phyloP scores from a whole-genome alignment of 176 grass and related monocot genomes.

The Saccharum officinarum region DNA sequence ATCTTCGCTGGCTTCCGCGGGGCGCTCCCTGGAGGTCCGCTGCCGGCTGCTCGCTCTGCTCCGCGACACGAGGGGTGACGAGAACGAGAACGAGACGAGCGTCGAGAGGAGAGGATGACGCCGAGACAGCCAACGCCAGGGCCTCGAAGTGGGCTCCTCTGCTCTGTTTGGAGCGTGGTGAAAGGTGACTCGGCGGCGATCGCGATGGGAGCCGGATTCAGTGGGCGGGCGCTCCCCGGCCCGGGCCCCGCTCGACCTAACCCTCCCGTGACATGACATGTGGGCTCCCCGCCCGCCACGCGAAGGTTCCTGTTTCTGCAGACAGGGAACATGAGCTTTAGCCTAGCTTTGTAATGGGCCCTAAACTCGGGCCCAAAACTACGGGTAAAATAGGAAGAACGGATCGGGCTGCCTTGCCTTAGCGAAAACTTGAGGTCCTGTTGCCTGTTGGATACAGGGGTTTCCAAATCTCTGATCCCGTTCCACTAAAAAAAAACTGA shows the following conservation, averaged over 20 bases:
- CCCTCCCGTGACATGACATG: conserved; percentile 8
- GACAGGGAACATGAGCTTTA: neutral
- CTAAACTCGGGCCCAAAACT: neutral
- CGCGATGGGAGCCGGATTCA: too few relatives aligned
- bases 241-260: conserved; percentile 6
- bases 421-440: neutral
- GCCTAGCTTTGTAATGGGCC: neutral
- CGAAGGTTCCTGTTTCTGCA: neutral
- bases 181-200: neutral
- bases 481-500: too few relatives aligned
- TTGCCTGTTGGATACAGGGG: too few relatives aligned
- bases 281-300: neutral
- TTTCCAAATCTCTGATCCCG: too few relatives aligned
- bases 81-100: neutral
- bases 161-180: neutral
- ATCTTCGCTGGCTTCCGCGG: conserved; percentile 26
- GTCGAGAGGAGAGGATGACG: neutral
- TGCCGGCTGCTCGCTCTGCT: neutral
- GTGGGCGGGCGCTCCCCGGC: neutral
- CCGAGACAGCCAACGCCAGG: neutral
- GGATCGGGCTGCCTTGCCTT: neutral
- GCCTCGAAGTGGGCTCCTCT: neutral
- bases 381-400: neutral
- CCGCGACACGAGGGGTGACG: neutral
- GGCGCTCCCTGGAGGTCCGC: neutral